These are phyloP conservation scores for Eucalyptus coolabah DNA, from an alignment of 345 rosid genomes.

Conservation along the genomic window DNA sequence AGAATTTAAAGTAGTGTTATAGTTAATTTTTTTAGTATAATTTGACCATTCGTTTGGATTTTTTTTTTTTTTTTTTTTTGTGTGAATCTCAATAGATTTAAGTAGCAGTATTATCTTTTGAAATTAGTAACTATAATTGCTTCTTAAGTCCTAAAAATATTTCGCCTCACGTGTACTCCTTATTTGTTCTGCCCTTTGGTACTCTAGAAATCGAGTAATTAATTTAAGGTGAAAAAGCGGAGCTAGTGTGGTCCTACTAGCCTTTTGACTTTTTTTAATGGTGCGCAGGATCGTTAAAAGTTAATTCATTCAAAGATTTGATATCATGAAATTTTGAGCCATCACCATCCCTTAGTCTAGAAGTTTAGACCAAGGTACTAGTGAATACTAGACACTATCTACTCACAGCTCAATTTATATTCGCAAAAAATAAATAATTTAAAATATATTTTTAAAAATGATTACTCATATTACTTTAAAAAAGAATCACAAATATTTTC, in stretches of 20 bases:
- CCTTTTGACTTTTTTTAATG: background rate
- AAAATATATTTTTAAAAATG: background rate
- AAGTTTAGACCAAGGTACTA: background rate
- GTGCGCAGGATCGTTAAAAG: background rate
- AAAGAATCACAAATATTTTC: background rate
- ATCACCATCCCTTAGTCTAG: background rate
- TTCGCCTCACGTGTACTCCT: background rate
- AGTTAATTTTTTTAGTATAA: background rate
- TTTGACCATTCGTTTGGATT: background rate
- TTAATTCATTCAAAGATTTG: background rate
- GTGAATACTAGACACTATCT: background rate
- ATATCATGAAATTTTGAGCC: background rate
- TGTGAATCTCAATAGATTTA: background rate
- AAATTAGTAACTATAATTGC: background rate
- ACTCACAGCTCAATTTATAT: background rate
- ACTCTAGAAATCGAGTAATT: background rate
- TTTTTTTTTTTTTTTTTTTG: background rate
- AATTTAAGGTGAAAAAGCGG: background rate
- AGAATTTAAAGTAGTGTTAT: background rate
- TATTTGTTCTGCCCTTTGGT: background rate
- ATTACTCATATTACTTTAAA: background rate
- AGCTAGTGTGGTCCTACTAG: background rate
- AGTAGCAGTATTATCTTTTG: background rate
- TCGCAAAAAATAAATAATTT: background rate
- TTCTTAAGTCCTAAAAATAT: background rate